Evolutionary conservation across 768 basidiomycete species (phyloP).

Genomic region (Agrocybe praecox): DNA sequence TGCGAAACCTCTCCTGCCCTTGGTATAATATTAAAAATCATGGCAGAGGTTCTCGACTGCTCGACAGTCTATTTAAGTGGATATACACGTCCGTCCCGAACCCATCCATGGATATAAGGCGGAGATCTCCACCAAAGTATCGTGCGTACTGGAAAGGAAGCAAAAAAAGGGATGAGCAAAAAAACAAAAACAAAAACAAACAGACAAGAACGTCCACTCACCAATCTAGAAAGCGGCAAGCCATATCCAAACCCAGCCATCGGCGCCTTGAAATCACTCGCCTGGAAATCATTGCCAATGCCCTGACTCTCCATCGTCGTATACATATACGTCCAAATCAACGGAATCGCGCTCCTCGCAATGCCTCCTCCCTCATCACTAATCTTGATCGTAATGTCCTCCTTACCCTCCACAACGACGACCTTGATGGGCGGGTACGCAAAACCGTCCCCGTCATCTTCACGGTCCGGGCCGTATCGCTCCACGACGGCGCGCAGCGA

Average conservation of each 20-base stretch:
- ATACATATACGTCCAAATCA: conserved; percentile 99
- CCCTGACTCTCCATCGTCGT: conserved; percentile 80
- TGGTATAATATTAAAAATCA: neutral
- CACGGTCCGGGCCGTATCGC: conserved; percentile 80
- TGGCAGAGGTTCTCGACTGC: conserved; percentile 77
- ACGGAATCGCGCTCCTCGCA: conserved; percentile 81
- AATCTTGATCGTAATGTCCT: conserved; percentile 99
- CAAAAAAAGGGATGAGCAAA: neutral
- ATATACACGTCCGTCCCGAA: conserved; percentile 95
- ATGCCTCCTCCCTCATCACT: conserved; percentile 97
- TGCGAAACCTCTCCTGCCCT: neutral
- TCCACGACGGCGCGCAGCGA: conserved; percentile 97
- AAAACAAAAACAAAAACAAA: neutral
- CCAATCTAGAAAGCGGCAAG: conserved; percentile 87
- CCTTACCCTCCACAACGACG: conserved; percentile 94
- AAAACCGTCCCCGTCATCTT: conserved; percentile 38
- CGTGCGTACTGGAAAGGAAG: conserved; percentile 82
- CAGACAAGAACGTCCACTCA: conserved; percentile 40
- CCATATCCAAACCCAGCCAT: conserved; percentile 99
- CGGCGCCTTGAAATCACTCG: conserved; percentile 92
- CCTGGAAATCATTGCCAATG: conserved; percentile 78
- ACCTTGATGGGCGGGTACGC: conserved; percentile 88
- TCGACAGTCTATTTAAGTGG: conserved; percentile 84
- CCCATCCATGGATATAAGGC: conserved; percentile 98
- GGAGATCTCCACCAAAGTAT: conserved; percentile 93